Evolutionary conservation across 768 basidiomycete species (phyloP), one percentile per base, ranked within the genome.

Genomic region (Lactarius pseudohatsudake): DNA sequence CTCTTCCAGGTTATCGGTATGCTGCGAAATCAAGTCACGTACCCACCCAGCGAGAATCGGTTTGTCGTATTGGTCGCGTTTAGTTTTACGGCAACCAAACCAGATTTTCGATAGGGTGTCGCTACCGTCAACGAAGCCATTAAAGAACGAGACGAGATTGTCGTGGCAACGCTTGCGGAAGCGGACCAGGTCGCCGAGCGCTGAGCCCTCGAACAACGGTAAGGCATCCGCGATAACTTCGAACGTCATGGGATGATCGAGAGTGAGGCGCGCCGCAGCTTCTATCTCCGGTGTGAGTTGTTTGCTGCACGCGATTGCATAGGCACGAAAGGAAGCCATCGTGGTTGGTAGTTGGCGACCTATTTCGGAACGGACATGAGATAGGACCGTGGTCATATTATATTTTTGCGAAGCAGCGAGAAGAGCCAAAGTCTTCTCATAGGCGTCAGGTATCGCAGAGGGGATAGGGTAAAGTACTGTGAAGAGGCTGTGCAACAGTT

Each of bases 351-450:
- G 16, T 7, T 18, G 16, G 16, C 40, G 40, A 16, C 16, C 40
- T 18, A 65, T 57, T 4, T 4, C 7, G 28, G 55, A 13, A 16
- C 55, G 55, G 8, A 56, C 16, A 28, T 4, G 0, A 28, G 30
- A 15, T 28, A 32, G 28, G 32, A 67, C 47, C 11, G 15, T 7
- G 16, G 15, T 18, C 16, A 41, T 41, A 4, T 41, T 18, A 3
- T 41, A 41, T 41, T 75, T 75, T 26, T 43, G 15, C 7, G 68
- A 70, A 2, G 71, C 72, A 3, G 63, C 62, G 22, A 72, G 61
- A 18, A 70, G 62, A 40, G 4, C 26, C 16, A 55, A 6, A 4
- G 64, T 40, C 16, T 18, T 30, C 4, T 65, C 59, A 9, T 47
- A 40, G 4, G 64, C 28, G 2, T 28, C 47, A 22, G 34, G 30